Conservation (phyloP, 768 basidiomycete genomes). For the Leucosporidium yakuticum region DNA sequence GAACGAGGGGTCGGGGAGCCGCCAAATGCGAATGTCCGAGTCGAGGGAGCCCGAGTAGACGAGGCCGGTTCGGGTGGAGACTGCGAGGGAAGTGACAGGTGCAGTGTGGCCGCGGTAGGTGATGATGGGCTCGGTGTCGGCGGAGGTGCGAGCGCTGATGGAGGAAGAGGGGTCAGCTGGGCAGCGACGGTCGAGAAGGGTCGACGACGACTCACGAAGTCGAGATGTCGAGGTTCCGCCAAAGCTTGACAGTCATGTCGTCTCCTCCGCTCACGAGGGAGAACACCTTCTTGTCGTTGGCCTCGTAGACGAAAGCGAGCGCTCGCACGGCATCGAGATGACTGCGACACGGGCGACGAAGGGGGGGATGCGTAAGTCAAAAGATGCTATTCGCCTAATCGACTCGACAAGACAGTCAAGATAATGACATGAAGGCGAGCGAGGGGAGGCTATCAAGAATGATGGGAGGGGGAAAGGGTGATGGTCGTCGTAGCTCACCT, state of each 20-base stretch:
- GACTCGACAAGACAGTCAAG: background rate
- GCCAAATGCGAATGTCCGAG: slow-evolving; percentile 87
- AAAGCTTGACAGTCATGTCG: slow-evolving; percentile 91
- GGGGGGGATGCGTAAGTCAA: background rate
- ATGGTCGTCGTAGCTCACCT: slow-evolving; percentile 56
- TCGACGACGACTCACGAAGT: slow-evolving; percentile 53
- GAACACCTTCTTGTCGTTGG: slow-evolving; percentile 48
- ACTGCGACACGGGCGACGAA: slow-evolving; percentile 49
- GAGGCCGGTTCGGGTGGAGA: slow-evolving; percentile 57
- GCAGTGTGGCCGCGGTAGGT: slow-evolving; percentile 91
- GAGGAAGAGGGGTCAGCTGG: background rate
- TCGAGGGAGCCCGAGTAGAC: slow-evolving; percentile 91
- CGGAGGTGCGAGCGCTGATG: slow-evolving; percentile 7
- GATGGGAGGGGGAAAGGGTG: background rate
- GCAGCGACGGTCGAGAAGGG: background rate
- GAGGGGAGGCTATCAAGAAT: background rate
- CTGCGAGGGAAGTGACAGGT: slow-evolving; percentile 69
- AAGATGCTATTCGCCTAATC: background rate
- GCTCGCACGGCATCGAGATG: slow-evolving; percentile 91
- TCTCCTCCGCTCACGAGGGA: slow-evolving; percentile 89
- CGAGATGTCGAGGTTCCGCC: slow-evolving; percentile 57
- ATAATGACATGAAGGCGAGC: background rate
- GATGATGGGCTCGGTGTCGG: slow-evolving; percentile 87
- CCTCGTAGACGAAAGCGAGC: slow-evolving; percentile 71
- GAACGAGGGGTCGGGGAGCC: slow-evolving; percentile 64